phyloP scores from a whole-genome alignment of 2,329 filamentous ascomycete species.

The Emergomyces orientalis region DNA sequence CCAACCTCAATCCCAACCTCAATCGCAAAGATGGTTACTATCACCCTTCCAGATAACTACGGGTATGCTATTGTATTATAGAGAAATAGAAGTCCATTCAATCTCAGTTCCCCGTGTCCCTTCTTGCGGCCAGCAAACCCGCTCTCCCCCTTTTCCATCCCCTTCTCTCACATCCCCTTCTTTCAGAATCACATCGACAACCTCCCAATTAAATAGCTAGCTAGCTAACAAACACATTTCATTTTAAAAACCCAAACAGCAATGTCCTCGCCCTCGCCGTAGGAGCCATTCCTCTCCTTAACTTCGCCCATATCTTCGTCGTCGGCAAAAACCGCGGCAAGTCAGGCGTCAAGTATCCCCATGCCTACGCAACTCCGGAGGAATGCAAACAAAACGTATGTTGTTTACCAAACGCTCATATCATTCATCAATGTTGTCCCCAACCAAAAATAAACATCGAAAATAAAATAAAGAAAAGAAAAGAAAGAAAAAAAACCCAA shows the following conservation, averaged over 20 bases:
- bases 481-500: not conserved
- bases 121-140: too few relatives aligned
- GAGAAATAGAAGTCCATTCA: not conserved
- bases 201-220: not conserved
- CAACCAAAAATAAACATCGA: not conserved
- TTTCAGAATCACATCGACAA: too few relatives aligned
- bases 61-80: conserved; percentile 29
- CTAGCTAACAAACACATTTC: not conserved
- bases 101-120: too few relatives aligned
- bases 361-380: conserved; percentile 48
- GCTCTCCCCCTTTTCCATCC: too few relatives aligned
- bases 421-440: conserved; percentile 13
- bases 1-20: not conserved
- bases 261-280: conserved; percentile 48
- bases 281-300: conserved; percentile 46
- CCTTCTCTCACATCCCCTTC: too few relatives aligned
- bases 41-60: conserved; percentile 41
- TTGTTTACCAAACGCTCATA: not conserved
- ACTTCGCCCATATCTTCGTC: conserved; percentile 43
- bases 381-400: conserved; percentile 43
- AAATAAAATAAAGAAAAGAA: not conserved
- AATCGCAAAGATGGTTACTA: conserved; percentile 28
- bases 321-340: conserved; percentile 40
- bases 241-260: conserved; percentile 34
- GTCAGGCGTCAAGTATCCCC: conserved; percentile 49